A percentile compares a stretch with the other conserved stretches of the same genome.
Conservation (phyloP, 305 asterid genomes). For the Andrographis paniculata region DNA sequence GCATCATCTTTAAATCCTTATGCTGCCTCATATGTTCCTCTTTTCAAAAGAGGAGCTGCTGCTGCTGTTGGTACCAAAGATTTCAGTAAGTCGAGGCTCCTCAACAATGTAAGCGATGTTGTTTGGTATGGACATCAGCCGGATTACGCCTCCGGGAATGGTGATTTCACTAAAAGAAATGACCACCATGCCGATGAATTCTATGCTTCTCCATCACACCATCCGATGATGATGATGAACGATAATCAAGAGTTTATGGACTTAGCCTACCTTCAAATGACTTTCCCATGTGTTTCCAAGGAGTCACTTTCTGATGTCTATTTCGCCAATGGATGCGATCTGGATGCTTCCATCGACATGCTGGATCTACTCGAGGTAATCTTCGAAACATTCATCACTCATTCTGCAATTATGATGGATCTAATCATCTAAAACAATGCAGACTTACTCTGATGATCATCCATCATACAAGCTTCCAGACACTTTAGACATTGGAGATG, state of each 20-base stretch:
- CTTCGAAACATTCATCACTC: conserved; percentile 4
- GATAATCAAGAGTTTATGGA: conserved; percentile 37
- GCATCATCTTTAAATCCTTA: conserved; percentile 47
- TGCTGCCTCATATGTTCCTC: conserved; percentile 48
- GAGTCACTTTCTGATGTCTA: conserved; percentile 50
- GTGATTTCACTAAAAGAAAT: background rate
- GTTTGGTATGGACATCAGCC: conserved; percentile 23
- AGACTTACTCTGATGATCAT: conserved; percentile 28
- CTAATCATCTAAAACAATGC: background rate
- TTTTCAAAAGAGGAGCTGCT: conserved; percentile 34
- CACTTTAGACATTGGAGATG: conserved; percentile 53
- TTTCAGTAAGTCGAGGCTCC: conserved; percentile 16
- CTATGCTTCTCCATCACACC: conserved; percentile 27
- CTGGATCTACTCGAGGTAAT: conserved; percentile 51
- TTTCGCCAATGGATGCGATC: conserved; percentile 35
- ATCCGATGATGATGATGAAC: conserved; percentile 23
- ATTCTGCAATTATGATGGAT: background rate
- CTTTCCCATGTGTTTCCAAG: conserved; percentile 46
- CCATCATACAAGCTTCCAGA: conserved; percentile 47
- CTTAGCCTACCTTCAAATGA: conserved; percentile 41
- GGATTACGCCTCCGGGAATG: conserved; percentile 14
- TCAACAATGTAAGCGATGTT: conserved; percentile 17
- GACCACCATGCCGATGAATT: conserved; percentile 19
- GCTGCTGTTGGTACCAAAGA: conserved; percentile 15
- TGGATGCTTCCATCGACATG: conserved; percentile 55